Conservation (phyloP, 2,329 filamentous ascomycete genomes). For the Aureobasidium sp. region DNA sequence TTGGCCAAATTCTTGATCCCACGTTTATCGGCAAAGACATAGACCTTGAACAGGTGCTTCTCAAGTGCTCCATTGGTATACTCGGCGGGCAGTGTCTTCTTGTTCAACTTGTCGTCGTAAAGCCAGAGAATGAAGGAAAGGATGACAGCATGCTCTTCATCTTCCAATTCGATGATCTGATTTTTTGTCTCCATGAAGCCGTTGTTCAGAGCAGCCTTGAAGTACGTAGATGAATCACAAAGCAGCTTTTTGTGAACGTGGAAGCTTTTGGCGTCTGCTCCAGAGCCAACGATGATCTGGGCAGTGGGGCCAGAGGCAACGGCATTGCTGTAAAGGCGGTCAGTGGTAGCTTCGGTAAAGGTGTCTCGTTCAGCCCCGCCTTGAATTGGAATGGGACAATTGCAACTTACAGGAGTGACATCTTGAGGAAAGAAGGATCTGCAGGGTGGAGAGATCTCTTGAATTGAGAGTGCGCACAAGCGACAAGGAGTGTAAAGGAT, state of each 20-base stretch:
- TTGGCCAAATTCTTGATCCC: not conserved
- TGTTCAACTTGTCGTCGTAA: not conserved
- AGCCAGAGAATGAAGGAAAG: not conserved
- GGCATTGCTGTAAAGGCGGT: not conserved
- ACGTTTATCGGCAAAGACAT: conserved; percentile 1
- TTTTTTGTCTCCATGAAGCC: not conserved
- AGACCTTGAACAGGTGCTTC: not conserved
- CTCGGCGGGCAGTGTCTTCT: not conserved
- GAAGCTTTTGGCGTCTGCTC: not conserved
- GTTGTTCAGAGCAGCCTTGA: not conserved
- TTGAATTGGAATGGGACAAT: not conserved
- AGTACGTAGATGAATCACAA: not conserved
- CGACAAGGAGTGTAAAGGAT: too few species aligned
- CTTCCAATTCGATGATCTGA: not conserved
- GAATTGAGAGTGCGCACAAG: too few species aligned
- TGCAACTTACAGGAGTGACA: not conserved
- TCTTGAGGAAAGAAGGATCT: not conserved
- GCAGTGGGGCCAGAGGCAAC: not conserved
- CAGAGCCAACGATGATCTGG: not conserved
- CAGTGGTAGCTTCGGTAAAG: not conserved
- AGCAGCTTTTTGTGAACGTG: not conserved
- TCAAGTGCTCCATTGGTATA: not conserved
- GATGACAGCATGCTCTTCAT: not conserved
- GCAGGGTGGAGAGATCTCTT: too few species aligned
- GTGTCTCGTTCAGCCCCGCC: not conserved